Conservation (phyloP, 768 basidiomycete genomes). For the Suillus variegatus region DNA sequence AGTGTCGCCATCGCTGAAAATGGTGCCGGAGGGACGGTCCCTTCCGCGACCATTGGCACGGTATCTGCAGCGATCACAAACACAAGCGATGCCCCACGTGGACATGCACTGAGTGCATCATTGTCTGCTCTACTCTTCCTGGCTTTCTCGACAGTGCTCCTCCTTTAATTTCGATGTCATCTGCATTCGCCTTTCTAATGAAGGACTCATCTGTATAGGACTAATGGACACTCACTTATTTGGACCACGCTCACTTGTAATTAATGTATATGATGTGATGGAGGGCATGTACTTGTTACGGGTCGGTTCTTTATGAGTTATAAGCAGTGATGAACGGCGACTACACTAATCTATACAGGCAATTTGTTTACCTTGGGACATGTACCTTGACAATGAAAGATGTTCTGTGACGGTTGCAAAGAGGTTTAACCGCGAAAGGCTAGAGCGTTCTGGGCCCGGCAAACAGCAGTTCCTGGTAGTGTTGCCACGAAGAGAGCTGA, state of each 20-base stretch:
- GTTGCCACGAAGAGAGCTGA: too few species aligned
- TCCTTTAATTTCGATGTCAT: not conserved
- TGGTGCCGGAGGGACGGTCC: conserved; percentile 38
- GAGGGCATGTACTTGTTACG: not conserved
- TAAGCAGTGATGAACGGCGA: too few species aligned
- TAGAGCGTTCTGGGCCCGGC: too few species aligned
- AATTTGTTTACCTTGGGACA: too few species aligned
- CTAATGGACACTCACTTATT: not conserved
- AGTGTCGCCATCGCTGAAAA: conserved; percentile 24
- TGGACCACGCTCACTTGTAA: not conserved
- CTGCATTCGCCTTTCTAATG: not conserved
- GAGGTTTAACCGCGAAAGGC: too few species aligned
- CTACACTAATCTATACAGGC: too few species aligned
- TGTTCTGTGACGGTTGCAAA: too few species aligned
- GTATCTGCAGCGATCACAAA: conserved; percentile 47
- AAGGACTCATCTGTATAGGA: not conserved
- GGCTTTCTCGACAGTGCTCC: not conserved
- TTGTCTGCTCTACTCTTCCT: not conserved
- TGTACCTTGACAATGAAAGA: too few species aligned
- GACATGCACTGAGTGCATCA: conserved; percentile 1
- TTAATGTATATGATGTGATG: too few species aligned
- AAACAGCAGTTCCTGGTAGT: too few species aligned
- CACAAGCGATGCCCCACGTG: conserved; percentile 9
- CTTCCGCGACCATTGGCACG: conserved; percentile 59
- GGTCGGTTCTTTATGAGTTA: not conserved